Evolutionary conservation across 2,329 filamentous ascomycete species (phyloP), one percentile per base, ranked within the genome.

Genomic region (Cladosporium sp.): DNA sequence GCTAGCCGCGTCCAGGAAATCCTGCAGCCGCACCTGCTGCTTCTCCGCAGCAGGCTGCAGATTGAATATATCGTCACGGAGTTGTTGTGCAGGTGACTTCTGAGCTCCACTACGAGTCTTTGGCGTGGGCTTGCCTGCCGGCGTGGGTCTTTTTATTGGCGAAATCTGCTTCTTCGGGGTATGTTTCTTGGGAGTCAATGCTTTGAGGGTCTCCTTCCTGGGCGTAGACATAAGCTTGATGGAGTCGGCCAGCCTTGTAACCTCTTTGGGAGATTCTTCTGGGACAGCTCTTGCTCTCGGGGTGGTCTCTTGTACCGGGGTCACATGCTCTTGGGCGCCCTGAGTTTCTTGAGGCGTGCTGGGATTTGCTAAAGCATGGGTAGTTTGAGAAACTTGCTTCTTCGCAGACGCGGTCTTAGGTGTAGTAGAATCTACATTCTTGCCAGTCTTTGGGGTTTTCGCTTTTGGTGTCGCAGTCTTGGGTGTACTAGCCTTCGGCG

Each of bases 1-100:
- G 66, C 92, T 96, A 2, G 94, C 97, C 88, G 97, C 89, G 68
- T 96, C 92, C 53, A 99, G 81, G 79, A 99, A 99, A 62, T 97
- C 91, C 71, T 97, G 92, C 3, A 99, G 83, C 55, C 93, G 90
- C 1, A 78, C 72, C 28, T 77, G 75, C 58, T 77, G 70, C 40
- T 67, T 66, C 28, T 69, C 53, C 8, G 56, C 70, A 40, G 63
- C 63, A 29, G 57, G 62, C 21, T 67, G 57, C 10, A 72, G 52
- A 11, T 65, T 63, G 23, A 69, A 65, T 8, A 76, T 44, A 33
- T 76, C 74, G 46, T 75, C 71, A 33, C 69, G 70, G 14, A 76
- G 67, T 37, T 72, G 69, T 52, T 66, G 68, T 6, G 69, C 67
- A 6, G 74, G 73, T 23, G 73, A 74, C 14, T 66, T 70, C 3